Evolutionary conservation across 257 asterid species (phyloP).

Genomic region (Ilex asprella): DNA sequence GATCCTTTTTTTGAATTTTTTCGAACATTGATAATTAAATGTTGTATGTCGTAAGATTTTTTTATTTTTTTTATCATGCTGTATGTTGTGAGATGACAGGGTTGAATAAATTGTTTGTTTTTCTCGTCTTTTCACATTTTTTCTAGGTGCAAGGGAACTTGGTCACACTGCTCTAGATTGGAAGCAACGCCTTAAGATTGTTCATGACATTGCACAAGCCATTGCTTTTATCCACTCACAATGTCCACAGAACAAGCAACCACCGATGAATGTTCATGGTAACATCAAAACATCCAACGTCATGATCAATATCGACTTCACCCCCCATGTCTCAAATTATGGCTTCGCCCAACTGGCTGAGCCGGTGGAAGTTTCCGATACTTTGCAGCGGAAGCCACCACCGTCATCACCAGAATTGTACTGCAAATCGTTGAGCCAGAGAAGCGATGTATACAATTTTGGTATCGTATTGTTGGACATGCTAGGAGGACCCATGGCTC

Average conservation of each 20-base stretch:
- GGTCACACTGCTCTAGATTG: conserved; percentile 47
- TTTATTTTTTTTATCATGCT: neutral
- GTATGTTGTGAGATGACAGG: neutral
- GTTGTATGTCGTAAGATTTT: neutral
- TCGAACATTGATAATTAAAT: neutral
- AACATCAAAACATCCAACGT: conserved; percentile 51
- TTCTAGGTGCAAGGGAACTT: conserved; percentile 36
- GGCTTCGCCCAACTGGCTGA: conserved; percentile 47
- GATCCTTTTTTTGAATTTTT: neutral
- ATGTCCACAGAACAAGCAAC: conserved; percentile 25
- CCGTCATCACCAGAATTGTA: conserved; percentile 1
- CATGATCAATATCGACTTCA: conserved; percentile 42
- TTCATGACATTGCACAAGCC: conserved; percentile 33
- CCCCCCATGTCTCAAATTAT: conserved; percentile 38
- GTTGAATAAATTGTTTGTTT: neutral
- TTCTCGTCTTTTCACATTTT: neutral
- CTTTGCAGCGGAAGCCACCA: conserved; percentile 18
- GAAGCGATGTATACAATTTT: conserved; percentile 41
- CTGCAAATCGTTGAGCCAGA: conserved; percentile 17
- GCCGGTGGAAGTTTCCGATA: conserved; percentile 21
- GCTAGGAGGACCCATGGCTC: conserved; percentile 19
- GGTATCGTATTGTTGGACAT: conserved; percentile 45
- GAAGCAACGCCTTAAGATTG: conserved; percentile 36
- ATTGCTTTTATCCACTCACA: conserved; percentile 45
- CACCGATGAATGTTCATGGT: conserved; percentile 44